Base-by-base conservation (phyloP, 2,329 filamentous ascomycete species). In the Paramyrothecium roridum region DNA sequence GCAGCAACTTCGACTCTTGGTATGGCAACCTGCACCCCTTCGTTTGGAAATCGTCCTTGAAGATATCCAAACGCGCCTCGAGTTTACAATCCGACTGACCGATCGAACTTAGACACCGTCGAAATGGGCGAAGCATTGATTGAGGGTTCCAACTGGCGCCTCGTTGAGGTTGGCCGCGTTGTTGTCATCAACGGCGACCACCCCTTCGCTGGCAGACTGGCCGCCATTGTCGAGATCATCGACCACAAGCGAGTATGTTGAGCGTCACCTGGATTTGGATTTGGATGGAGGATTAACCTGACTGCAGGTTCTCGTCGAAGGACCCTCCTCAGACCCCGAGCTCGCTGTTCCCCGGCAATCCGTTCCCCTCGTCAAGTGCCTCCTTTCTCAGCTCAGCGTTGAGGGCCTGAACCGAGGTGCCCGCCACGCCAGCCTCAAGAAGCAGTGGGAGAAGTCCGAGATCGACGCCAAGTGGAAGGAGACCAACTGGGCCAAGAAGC, bases 221-320 rank as follows among this genome's bases (percentile, higher is more conserved):
- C 93, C 72, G 83, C 88, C 72, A 93, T 99, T 74, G 92, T 96
- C 80, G 93, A 99, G 88, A 98, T 99, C 80, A 95, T 99, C 82
- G 95, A 99, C 83, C 93, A 99, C 89, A 97, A 96, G 87, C 92
- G 95, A 82, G 95, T 99, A 96, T 76, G 95, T 91, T 74, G 52
- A 56, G 50, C 50, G 52, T 56, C 53, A 52, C 52, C 52, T 51
- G 50, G 53, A 23, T 7, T 57, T 54, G 11, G 37, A 43, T 17
- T 17, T 34, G 20, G 48, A 50, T n/a, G 48, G 13, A 30, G 23
- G 63, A 65, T 67, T 69, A 62, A 69, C 63, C 48, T 58, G 64
- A 55, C 61, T 70, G 63, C 77, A 99, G 95, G 91, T 92, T 80
- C 88, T 99, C 76, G 86, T 99, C 76, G 95, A 99, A 79, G 93